Base-by-base conservation (phyloP, 2,329 filamentous ascomycete genomes). In the Cladosporium sp. region DNA sequence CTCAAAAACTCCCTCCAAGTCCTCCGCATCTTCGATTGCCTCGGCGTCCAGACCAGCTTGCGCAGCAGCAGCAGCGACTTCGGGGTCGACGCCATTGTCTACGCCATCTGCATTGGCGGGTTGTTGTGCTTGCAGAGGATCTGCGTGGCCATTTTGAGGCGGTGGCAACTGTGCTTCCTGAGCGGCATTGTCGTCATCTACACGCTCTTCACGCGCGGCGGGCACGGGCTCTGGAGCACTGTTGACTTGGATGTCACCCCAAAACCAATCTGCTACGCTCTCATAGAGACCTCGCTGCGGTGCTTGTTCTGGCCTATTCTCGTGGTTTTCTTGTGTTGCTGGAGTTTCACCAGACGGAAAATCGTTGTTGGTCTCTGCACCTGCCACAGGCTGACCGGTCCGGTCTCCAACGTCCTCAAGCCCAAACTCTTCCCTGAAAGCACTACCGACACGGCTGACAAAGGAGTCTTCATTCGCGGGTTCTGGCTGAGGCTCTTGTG, bases 1-100 rank as follows among this genome's bases (percentile, higher is more conserved):
- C 67, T 99, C 93, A 75, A 99, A 84, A 47, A 99, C 88, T 0
- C 93, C 93, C 66, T 99, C 93, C 13, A 99, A 83, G 64, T 99
- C 93, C 69, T 99, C 93, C 8, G 88, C 88, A 58, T 96, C 73
- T 54, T 91, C 88, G 37, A 89, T 79, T 8, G 84, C 86, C 49
- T 84, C 81, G 40, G 83, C 81, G 60, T 96, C 89, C 30, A 92
- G 73, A 7, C 80, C 86, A 13, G 81, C 83, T 43, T 80, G 82
- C 17, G 78, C 79, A n/a, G 80, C 84, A 39, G 79, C 85, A 40
- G 80, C 85, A 47, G 82, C 82, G 1, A 80, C 80, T 52, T 85
- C 83, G 12, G 73, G 78, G 50, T 82, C 79, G 36, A 73, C 74
- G 17, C 58, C 58, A 18, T 55, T 55, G 20, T 54, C 51, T 12